Evolutionary conservation across 805 yeast genomes (phyloP), one percentile per base, ranked within the genome.

Genomic region (Yarrowia hollandica): DNA sequence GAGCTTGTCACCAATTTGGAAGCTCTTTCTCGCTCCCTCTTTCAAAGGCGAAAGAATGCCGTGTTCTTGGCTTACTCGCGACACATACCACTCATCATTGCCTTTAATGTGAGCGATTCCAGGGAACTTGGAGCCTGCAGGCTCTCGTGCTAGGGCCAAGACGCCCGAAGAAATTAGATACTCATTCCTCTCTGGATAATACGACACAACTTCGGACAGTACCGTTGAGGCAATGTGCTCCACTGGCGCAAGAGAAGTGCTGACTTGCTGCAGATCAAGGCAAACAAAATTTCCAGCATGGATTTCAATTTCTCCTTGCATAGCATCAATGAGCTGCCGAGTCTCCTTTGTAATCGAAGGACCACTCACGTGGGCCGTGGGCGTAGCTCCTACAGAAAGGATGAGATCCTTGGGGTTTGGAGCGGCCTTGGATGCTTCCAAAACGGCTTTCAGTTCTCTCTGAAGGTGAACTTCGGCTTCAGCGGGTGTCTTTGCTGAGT

Each of bases 251-350:
- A 86, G 81, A 0, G 81, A 81, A 0, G 94, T 88, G 11, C 88
- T 79, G n/a, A 83, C 76, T 68, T 88, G 94, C 68, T 88, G 95
- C 58, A 86, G 71, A 67, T 88, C 95, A 66, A 86, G 82, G 66
- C 83, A 79, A 3, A 85, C 79, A 66, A 84, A 87, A 67, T 87
- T 86, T 11, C 95, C 95, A n/a, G 92, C 91, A 68, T 87, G 95
- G 15, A 87, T 68, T 67, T 87, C 94, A 35, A 87, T 71, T 0
- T 68, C 66, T 4, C 83, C 67, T 14, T 55, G 39, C 33, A 64
- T 52, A 33, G 44, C 33, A 1, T 37, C 34, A 15, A 63, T 28
- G 21, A 57, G 25, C 22, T 25, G 9, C 15, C 59, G 21, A 16
- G 59, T 55, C 25, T 38, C 25, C 9, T 21, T 9, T 3, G 59